These are phyloP conservation scores for Hypoxylon sp. DNA, from an alignment of 2,329 filamentous ascomycete genomes.

Conservation along the genomic window DNA sequence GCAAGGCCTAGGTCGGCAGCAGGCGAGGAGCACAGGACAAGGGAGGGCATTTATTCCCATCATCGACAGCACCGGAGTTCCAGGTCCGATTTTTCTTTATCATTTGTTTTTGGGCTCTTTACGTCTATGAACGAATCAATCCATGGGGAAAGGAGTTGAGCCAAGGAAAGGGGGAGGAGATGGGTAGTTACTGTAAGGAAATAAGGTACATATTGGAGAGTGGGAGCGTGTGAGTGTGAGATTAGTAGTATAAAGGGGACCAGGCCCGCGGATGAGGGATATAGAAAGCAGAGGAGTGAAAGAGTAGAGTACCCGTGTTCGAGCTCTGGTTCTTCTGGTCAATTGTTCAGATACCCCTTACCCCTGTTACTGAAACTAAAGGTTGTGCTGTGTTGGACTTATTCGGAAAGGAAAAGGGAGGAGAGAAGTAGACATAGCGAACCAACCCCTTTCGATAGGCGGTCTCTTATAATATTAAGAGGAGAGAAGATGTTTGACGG, in stretches of 20 bases:
- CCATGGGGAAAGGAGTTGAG: conserved; percentile 12
- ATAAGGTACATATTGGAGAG: neutral
- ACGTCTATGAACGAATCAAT: conserved; percentile 42
- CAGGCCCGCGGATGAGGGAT: neutral
- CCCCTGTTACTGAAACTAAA: neutral
- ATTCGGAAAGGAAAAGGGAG: conserved; percentile 1
- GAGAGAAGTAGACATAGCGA: conserved; percentile 19
- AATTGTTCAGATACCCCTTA: conserved; percentile 41
- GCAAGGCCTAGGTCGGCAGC: conserved; percentile 24
- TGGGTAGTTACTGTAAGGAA: conserved; percentile 2
- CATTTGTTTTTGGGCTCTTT: conserved; percentile 10
- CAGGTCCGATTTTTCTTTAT: conserved; percentile 16
- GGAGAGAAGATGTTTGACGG: conserved; percentile 21
- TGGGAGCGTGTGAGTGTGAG: conserved; percentile 7
- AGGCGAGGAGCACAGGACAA: conserved; percentile 34
- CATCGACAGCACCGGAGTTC: conserved; percentile 33
- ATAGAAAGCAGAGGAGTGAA: conserved; percentile 1
- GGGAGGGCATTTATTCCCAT: conserved; percentile 26
- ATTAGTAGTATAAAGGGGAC: neutral
- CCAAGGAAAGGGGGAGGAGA: neutral
- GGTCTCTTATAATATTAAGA: conserved; percentile 22
- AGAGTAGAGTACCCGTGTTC: conserved; percentile 21
- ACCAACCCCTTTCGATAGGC: conserved; percentile 17
- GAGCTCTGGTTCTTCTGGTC: conserved; percentile 22
- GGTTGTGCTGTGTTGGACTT: neutral